Evolutionary conservation across 352 stramenopile genomes (phyloP).

Genomic region (Globisporangium rhizosaccharum): DNA sequence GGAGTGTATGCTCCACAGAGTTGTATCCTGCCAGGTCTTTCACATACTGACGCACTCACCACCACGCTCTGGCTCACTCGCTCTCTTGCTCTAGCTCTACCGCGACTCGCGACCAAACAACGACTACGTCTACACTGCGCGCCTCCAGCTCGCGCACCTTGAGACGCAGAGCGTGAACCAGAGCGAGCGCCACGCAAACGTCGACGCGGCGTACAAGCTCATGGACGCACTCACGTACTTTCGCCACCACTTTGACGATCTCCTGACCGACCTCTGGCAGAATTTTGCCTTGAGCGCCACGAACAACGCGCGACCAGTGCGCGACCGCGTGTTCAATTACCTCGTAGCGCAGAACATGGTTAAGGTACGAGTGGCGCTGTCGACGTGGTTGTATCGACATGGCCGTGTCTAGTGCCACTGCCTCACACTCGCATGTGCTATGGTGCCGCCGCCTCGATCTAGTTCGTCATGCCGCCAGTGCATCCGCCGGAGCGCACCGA

Average conservation of each 20-base stretch:
- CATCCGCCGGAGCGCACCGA: constrained; percentile 5
- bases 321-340: constrained; percentile 42
- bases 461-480: constrained; percentile 12
- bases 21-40: neutral
- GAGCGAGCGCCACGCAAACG: constrained; percentile 43
- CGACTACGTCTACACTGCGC: constrained; percentile 18
- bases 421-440: neutral
- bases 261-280: constrained; percentile 36
- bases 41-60: no score
- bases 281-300: constrained; percentile 32
- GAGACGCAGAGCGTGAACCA: constrained; percentile 23
- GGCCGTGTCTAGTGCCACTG: neutral
- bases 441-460: neutral
- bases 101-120: constrained; percentile 23
- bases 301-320: constrained; percentile 38
- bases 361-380: constrained; percentile 21
- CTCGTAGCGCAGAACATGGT: constrained; percentile 36
- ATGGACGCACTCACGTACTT: constrained; percentile 32
- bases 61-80: neutral
- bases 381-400: neutral
- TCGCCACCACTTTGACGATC: constrained; percentile 31
- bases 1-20: no score
- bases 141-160: constrained; percentile 39
- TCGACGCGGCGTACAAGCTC: constrained; percentile 34
- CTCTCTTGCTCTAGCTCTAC: constrained; percentile 19